A percentile compares a stretch with the other conserved stretches of the same genome.
phyloP scores from a whole-genome alignment of 2,329 filamentous ascomycete species.

The Phaeomoniella chlamydospora region DNA sequence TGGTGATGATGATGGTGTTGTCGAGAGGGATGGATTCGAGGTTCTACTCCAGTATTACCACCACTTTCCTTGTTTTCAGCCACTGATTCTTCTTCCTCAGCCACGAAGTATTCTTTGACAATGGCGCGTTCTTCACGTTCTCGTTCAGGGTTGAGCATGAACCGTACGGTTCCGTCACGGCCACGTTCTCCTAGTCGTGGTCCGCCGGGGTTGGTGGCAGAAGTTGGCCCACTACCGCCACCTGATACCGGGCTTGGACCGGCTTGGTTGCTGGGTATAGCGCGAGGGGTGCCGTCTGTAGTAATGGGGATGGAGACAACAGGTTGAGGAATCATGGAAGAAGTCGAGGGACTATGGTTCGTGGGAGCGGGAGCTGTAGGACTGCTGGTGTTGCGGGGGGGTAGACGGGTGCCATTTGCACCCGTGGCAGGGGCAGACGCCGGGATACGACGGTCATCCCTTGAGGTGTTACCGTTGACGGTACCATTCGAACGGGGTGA shows the following conservation, averaged over 20 bases:
- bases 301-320: not conserved
- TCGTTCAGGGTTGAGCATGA: slow-evolving; percentile 70
- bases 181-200: slow-evolving; percentile 24
- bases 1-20: slow-evolving; percentile 48
- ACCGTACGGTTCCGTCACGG: slow-evolving; percentile 65
- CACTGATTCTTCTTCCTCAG: slow-evolving; percentile 63
- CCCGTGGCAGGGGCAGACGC: not conserved
- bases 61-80: no score
- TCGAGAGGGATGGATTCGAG: no score
- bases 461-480: not conserved
- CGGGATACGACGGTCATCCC: not conserved
- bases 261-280: no score
- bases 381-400: not conserved
- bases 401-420: not conserved
- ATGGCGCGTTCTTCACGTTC: slow-evolving; percentile 56
- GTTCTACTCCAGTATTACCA: no score
- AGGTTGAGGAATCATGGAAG: not conserved
- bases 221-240: no score
- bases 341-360: not conserved
- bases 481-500: not conserved
- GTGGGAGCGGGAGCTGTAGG: not conserved
- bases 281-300: slow-evolving; percentile 4
- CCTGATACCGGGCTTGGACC: no score
- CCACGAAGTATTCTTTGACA: slow-evolving; percentile 56
- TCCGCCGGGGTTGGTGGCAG: slow-evolving; percentile 6